A percentile compares a stretch with the other conserved stretches of the same genome.
Conservation (phyloP, 768 basidiomycete genomes). For the Amanita polypyramis region DNA sequence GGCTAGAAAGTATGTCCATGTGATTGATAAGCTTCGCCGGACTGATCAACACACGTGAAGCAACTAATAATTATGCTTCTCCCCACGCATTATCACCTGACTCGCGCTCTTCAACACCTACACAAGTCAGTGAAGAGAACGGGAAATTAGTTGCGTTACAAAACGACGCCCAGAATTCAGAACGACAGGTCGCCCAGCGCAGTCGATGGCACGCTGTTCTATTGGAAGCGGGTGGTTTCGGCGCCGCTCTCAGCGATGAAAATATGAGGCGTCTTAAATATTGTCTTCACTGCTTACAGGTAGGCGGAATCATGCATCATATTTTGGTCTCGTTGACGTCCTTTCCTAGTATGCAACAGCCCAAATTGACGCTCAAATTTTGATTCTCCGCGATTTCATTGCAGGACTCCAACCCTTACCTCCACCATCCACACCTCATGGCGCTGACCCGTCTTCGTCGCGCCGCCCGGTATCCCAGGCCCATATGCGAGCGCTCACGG, state of each 20-base stretch:
- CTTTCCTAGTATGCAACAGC: constrained; percentile 64
- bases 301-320: constrained; percentile 22
- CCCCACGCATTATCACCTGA: constrained; percentile 22
- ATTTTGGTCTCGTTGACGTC: constrained; percentile 1
- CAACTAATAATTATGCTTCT: constrained; percentile 25
- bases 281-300: constrained; percentile 83
- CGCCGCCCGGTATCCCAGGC: constrained; percentile 24
- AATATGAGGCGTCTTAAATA: constrained; percentile 81
- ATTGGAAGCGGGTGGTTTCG: constrained; percentile 78
- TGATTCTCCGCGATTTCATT: constrained; percentile 77
- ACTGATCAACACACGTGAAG: constrained; percentile 9
- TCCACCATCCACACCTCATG: constrained; percentile 19
- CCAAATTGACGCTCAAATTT: constrained; percentile 82
- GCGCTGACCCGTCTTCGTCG: constrained; percentile 7
- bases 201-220: constrained; percentile 81
- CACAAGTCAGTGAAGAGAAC: constrained; percentile 11
- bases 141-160: neutral
- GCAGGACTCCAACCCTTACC: constrained; percentile 50
- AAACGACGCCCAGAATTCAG: constrained; percentile 9
- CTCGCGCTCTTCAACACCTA: constrained; percentile 17
- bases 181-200: constrained; percentile 55
- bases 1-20: constrained; percentile 25
- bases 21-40: neutral
- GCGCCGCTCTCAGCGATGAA: constrained; percentile 85
- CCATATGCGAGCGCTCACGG: constrained; percentile 58